Conservation (phyloP, 2,329 filamentous ascomycete genomes). For the Colletotrichum endophyticum region DNA sequence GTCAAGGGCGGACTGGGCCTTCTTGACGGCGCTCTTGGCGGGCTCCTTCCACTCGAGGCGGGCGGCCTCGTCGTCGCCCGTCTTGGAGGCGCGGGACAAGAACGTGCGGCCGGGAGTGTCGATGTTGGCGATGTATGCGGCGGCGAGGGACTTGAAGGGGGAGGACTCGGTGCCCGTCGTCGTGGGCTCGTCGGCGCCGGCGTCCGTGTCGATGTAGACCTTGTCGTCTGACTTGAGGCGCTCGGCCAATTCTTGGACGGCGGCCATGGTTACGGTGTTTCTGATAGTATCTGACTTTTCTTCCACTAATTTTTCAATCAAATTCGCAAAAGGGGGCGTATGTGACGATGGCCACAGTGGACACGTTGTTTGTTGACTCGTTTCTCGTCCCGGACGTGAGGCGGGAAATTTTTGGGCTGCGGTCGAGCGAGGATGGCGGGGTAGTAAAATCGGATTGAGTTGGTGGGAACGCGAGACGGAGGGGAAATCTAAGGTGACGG, state of each 20-base stretch:
- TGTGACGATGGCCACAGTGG: not conserved
- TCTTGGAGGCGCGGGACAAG: slow-evolving; percentile 71
- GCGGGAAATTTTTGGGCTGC: slow-evolving; percentile 17
- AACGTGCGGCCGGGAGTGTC: slow-evolving; percentile 65
- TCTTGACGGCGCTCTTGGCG: slow-evolving; percentile 85
- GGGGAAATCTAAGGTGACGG: not conserved
- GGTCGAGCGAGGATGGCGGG: slow-evolving; percentile 20
- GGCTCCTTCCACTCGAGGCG: slow-evolving; percentile 79
- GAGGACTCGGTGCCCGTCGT: slow-evolving; percentile 72
- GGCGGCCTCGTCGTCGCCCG: slow-evolving; percentile 67
- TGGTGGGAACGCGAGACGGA: slow-evolving; percentile 5
- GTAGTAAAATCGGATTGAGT: slow-evolving; percentile 21
- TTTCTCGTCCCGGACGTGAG: not conserved
- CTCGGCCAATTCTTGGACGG: slow-evolving; percentile 55
- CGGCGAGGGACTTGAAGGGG: slow-evolving; percentile 82
- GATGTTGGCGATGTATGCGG: slow-evolving; percentile 76
- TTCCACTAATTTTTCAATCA: no score
- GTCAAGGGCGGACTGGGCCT: slow-evolving; percentile 76
- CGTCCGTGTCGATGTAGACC: slow-evolving; percentile 82
- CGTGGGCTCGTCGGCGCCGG: slow-evolving; percentile 72
- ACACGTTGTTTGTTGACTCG: slow-evolving; percentile 13
- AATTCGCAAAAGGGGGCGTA: not conserved
- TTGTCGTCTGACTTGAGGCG: slow-evolving; percentile 51
- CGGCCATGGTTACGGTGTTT: slow-evolving; percentile 37
- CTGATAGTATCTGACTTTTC: not conserved